phyloP scores from a whole-genome alignment of 139 green algal species.

The Coccomyxa sp. region DNA sequence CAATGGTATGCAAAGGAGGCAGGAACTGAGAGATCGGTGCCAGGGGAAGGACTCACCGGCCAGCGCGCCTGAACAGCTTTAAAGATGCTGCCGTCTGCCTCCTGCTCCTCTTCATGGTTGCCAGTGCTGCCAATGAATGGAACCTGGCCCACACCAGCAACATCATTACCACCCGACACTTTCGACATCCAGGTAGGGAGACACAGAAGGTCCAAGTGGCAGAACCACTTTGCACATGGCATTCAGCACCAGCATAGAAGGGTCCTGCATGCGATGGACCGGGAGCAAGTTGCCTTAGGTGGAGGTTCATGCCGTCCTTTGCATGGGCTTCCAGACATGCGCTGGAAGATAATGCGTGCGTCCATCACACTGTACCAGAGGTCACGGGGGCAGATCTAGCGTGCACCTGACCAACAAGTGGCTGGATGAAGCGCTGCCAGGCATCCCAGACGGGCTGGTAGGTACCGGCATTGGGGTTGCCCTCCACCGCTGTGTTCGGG shows the following conservation, averaged over 20 bases:
- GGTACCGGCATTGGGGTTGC: background rate
- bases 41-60: background rate
- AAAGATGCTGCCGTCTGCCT: constrained; percentile 6
- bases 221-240: too few species aligned
- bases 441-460: constrained; percentile 30
- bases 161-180: too few species aligned
- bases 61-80: constrained; percentile 14
- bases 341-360: too few species aligned
- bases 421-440: constrained; percentile 28
- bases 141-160: background rate
- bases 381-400: background rate
- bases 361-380: background rate
- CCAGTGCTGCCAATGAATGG: background rate
- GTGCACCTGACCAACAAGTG: background rate
- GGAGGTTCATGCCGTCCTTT: too few species aligned
- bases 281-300: too few species aligned
- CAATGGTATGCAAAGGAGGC: too few species aligned
- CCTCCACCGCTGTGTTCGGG: constrained; percentile 16
- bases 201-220: too few species aligned
- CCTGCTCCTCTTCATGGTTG: constrained; percentile 20
- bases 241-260: too few species aligned
- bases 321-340: too few species aligned
- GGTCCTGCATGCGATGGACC: too few species aligned
- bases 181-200: too few species aligned
- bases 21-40: too few species aligned